Conservation (phyloP, 2,329 filamentous ascomycete species). For the Xylariaceae sp. region DNA sequence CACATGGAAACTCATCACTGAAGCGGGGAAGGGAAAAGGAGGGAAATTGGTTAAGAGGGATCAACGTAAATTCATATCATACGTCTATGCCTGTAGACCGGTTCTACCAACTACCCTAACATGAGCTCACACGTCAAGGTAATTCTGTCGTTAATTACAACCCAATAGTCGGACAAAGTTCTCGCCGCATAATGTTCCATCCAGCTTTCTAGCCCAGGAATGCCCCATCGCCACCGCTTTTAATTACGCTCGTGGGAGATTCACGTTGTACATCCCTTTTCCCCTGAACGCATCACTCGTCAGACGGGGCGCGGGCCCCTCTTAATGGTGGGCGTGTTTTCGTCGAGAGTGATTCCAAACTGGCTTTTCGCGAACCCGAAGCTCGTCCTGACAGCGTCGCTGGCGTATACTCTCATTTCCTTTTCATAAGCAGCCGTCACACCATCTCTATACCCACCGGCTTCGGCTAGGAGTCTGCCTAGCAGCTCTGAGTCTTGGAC, state of each 20-base stretch:
- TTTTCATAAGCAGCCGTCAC: constrained; percentile 53
- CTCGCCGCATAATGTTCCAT: neutral
- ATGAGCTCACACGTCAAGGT: neutral
- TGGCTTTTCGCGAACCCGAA: constrained; percentile 41
- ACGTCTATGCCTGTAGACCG: neutral
- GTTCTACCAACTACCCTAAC: neutral
- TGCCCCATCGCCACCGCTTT: neutral
- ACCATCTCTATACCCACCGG: constrained; percentile 49
- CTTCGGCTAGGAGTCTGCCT: constrained; percentile 45
- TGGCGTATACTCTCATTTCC: constrained; percentile 56
- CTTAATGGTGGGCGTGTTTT: constrained; percentile 16
- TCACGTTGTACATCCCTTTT: neutral
- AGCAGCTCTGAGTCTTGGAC: constrained; percentile 50
- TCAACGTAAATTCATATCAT: neutral
- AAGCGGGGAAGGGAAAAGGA: neutral
- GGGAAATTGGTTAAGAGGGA: neutral
- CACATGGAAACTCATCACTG: neutral
- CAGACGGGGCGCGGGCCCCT: constrained; percentile 4
- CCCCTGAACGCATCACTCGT: neutral
- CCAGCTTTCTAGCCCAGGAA: constrained; percentile 18
- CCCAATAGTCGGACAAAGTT: neutral
- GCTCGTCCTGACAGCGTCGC: constrained; percentile 49
- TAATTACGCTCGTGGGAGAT: constrained; percentile 1
- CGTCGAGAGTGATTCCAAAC: constrained; percentile 38
- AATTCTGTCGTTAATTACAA: neutral